Conservation (phyloP, 2,329 filamentous ascomycete species). For the Talaromyces sp. region DNA sequence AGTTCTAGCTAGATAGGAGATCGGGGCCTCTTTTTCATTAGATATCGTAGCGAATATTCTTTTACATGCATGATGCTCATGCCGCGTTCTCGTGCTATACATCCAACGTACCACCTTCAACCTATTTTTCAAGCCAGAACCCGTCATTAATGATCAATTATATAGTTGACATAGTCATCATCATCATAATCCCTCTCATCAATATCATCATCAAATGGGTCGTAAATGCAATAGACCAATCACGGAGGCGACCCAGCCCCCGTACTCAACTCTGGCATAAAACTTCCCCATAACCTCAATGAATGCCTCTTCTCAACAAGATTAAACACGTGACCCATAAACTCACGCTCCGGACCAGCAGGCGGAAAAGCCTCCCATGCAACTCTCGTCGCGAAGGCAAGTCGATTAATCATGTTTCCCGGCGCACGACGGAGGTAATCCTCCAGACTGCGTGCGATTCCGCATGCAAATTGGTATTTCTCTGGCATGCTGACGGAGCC, state of each 20-base stretch:
- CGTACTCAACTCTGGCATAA: constrained; percentile 37
- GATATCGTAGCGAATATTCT: not conserved
- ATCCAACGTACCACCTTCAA: not conserved
- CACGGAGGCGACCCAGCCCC: constrained; percentile 18
- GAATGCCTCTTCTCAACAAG: constrained; percentile 38
- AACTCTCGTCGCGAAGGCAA: constrained; percentile 38
- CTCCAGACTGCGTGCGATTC: constrained; percentile 37
- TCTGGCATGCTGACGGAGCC: constrained; percentile 32
- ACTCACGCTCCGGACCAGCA: constrained; percentile 33
- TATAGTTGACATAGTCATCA: not conserved
- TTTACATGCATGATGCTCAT: not conserved
- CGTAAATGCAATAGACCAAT: not conserved
- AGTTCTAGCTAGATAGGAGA: not conserved
- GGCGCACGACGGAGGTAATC: constrained; percentile 38
- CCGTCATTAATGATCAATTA: not conserved
- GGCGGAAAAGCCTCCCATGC: constrained; percentile 40
- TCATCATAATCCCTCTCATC: not conserved
- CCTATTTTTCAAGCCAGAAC: not conserved
- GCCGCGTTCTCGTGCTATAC: not conserved
- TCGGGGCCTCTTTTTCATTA: not conserved
- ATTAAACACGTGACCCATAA: constrained; percentile 34
- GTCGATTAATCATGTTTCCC: constrained; percentile 42
- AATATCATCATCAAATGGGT: not conserved
- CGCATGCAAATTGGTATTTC: constrained; percentile 37
- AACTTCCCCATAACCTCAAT: constrained; percentile 37